Evolutionary conservation across 345 rosid species (phyloP), one percentile per base, ranked within the genome.

Genomic region (Erodium maritimum): DNA sequence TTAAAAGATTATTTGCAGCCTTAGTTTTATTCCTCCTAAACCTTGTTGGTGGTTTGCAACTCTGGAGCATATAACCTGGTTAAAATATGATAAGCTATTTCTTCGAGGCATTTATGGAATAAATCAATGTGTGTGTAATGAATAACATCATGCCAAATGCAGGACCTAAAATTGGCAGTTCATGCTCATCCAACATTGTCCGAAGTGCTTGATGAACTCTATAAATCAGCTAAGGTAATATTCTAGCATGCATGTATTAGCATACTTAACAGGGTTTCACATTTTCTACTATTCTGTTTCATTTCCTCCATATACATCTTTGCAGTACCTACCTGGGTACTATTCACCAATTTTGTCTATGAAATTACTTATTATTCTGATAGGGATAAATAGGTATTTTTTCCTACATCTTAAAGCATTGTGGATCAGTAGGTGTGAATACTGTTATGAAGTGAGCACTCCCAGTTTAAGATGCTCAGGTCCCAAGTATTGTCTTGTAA

Each of bases 161-260:
- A 90, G 99, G 99, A 90, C 66, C 75, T 93, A 25, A 93, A 83
- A 72, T 68, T 78, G 48, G 99, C 97, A 11, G 99, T 93, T 71
- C 99, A 93, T 67, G 97, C 99, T 29, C 99, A 93, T 79, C 99
- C 99, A 48, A 93, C 99, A 6, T 74, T 93, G 63, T 90, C 99
- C 4, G 99, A 93, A 79, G 99, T 90, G 62, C 76, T 93, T 18
- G 99, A 93, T n/a, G 97, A 93, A 70, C 82, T 93, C 61, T 93
- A 85, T 65, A 93, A 93, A 75, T 79, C 96, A 11, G 99, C 99
- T 53, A 85, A 87, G 94, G 99, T 93, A 65, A 79, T 75, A 55
- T 53, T 74, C 57, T 65, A 54, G 1, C 17, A 19, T 5, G 17
- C 7, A 7, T 22, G 23, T 20, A 12, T 7, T 20, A 19, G 11